Percentiles rank a stretch among this genome's conserved stretches.
Conservation (phyloP, 2,329 filamentous ascomycete genomes). For the Basipetospora sp. region DNA sequence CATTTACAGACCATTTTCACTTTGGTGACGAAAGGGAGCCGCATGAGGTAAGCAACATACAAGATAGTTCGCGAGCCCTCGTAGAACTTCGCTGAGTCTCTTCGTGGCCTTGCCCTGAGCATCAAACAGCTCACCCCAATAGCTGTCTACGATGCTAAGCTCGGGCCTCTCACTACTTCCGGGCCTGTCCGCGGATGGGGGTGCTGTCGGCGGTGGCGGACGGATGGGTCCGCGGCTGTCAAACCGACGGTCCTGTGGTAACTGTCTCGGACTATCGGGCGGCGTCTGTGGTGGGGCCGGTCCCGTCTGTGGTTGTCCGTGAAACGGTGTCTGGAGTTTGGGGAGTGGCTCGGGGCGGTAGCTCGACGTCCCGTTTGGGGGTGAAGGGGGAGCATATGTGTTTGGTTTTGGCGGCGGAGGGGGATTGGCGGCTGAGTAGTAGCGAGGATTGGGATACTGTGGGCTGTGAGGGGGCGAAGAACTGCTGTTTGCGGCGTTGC, state of each 20-base stretch:
- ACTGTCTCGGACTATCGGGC: background rate
- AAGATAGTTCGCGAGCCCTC: conserved; percentile 59
- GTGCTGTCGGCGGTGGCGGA: background rate
- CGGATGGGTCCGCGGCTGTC: background rate
- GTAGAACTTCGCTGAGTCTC: conserved; percentile 55
- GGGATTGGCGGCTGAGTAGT: no score
- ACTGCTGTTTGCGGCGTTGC: no score
- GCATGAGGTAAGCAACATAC: conserved; percentile 28
- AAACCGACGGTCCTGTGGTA: background rate
- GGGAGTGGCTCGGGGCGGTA: no score
- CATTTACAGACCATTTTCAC: background rate
- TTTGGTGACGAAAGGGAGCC: background rate
- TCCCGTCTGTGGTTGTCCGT: no score
- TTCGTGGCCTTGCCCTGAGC: conserved; percentile 50
- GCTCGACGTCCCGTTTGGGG: no score
- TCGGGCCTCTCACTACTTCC: conserved; percentile 1
- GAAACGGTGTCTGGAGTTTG: no score
- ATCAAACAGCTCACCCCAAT: conserved; percentile 66
- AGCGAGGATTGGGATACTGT: no score
- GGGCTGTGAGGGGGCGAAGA: no score
- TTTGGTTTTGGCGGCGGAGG: no score
- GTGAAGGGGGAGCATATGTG: no score
- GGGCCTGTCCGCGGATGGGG: background rate
- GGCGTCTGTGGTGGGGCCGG: conserved; percentile 1
- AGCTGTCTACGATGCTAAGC: conserved; percentile 43